Conservation (phyloP, 768 basidiomycete genomes). For the Naganishia vishniacii region DNA sequence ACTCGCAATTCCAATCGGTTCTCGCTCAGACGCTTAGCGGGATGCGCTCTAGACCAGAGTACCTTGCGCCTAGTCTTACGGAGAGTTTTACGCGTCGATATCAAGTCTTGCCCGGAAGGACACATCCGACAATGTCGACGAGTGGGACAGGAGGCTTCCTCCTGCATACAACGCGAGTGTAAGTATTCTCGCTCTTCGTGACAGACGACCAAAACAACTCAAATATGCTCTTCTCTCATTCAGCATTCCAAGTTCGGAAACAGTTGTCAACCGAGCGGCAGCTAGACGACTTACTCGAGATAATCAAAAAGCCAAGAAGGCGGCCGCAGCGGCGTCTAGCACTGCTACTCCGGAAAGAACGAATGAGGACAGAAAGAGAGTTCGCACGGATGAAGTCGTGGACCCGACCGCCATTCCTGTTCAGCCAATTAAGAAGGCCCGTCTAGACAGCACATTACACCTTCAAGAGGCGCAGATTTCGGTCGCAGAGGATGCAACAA, state of each 20-base stretch:
- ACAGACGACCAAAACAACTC: too few species aligned
- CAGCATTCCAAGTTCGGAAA: slow-evolving; percentile 15
- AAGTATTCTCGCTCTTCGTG: too few species aligned
- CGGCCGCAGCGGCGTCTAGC: slow-evolving; percentile 1
- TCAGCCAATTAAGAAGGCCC: slow-evolving; percentile 4
- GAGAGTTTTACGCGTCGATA: slow-evolving; percentile 85
- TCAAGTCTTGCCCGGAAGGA: slow-evolving; percentile 91
- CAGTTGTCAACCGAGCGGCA: not conserved
- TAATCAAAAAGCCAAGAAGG: slow-evolving; percentile 11
- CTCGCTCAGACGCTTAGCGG: slow-evolving; percentile 71
- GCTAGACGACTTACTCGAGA: slow-evolving; percentile 1
- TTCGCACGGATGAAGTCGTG: not conserved
- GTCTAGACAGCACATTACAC: slow-evolving; percentile 3
- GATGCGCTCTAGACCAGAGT: slow-evolving; percentile 62
- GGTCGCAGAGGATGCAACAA: not conserved
- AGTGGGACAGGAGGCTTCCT: slow-evolving; percentile 85
- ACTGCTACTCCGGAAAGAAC: not conserved
- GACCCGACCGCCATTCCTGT: not conserved
- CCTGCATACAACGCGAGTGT: slow-evolving; percentile 77
- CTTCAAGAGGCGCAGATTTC: not conserved
- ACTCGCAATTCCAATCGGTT: slow-evolving; percentile 75
- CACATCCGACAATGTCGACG: slow-evolving; percentile 88
- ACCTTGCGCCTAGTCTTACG: slow-evolving; percentile 70
- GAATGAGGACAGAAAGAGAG: not conserved
- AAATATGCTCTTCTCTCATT: too few species aligned